Conservation (phyloP, 2,329 filamentous ascomycete genomes). For the Botryotinia globosa region DNA sequence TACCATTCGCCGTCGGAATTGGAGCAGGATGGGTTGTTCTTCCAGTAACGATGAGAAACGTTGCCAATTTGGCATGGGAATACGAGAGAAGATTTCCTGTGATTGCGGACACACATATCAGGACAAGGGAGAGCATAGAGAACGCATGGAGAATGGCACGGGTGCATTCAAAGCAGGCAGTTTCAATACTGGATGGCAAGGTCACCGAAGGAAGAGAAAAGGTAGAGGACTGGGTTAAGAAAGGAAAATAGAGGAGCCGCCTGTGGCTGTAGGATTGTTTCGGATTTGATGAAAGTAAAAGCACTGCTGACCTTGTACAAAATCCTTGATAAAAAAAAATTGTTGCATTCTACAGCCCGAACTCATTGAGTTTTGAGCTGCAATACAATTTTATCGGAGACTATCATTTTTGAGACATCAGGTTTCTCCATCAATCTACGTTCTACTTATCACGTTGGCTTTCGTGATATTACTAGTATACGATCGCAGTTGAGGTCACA, state of each 20-base stretch:
- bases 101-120: slow-evolving; percentile 76
- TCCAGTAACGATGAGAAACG: slow-evolving; percentile 86
- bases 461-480: neutral
- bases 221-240: slow-evolving; percentile 86
- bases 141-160: slow-evolving; percentile 71
- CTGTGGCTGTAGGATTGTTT: neutral
- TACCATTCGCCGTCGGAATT: slow-evolving; percentile 77
- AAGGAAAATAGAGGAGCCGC: slow-evolving; percentile 52
- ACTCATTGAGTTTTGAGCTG: neutral
- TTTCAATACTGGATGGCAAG: slow-evolving; percentile 75
- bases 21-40: slow-evolving; percentile 80
- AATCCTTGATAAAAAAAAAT: neutral
- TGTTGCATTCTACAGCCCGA: neutral
- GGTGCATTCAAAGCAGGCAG: slow-evolving; percentile 68
- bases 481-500: neutral
- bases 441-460: neutral
- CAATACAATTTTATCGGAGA: neutral
- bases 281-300: neutral
- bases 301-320: slow-evolving; percentile 1
- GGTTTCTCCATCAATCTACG: neutral
- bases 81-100: slow-evolving; percentile 89
- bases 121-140: slow-evolving; percentile 65
- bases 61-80: slow-evolving; percentile 80
- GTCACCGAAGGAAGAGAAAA: slow-evolving; percentile 71
- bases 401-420: neutral